Conservation (phyloP, 306 rosid species). For the Crotalaria pallida region DNA sequence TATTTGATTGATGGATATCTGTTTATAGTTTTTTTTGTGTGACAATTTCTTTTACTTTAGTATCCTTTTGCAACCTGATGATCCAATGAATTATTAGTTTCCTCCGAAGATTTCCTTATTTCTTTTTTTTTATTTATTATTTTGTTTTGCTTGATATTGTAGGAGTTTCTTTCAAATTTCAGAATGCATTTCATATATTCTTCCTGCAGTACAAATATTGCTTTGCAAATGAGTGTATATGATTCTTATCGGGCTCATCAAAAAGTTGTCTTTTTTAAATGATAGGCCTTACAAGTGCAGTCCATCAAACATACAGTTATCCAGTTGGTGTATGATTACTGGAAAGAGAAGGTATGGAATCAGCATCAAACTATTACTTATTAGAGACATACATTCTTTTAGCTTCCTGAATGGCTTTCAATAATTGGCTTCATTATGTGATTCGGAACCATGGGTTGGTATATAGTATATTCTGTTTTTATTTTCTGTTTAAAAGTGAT, state of each 20-base stretch:
- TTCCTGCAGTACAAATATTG: slow-evolving; percentile 3
- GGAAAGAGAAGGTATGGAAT: slow-evolving; percentile 84
- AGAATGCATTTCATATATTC: slow-evolving; percentile 8
- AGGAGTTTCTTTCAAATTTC: slow-evolving; percentile 18
- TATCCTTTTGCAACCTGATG: neutral
- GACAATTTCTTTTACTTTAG: neutral
- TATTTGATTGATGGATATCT: neutral
- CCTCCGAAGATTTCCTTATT: neutral
- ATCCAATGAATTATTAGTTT: neutral
- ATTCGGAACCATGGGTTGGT: slow-evolving; percentile 5
- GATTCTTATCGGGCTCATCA: slow-evolving; percentile 12
- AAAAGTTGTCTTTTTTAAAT: slow-evolving; percentile 27
- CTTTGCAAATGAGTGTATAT: slow-evolving; percentile 8
- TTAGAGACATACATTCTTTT: slow-evolving; percentile 2
- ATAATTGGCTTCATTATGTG: slow-evolving; percentile 16
- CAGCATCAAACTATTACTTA: neutral
- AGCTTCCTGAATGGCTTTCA: slow-evolving; percentile 15
- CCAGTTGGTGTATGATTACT: slow-evolving; percentile 63
- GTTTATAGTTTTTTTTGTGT: neutral
- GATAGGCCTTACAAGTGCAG: slow-evolving; percentile 62
- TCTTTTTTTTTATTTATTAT: neutral
- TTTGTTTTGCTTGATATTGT: neutral
- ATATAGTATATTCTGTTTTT: no score
- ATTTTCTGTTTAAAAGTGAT: no score
- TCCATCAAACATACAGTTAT: slow-evolving; percentile 49